phyloP scores from a whole-genome alignment of 2,329 filamentous ascomycete species.

The Ophiostoma piceae region DNA sequence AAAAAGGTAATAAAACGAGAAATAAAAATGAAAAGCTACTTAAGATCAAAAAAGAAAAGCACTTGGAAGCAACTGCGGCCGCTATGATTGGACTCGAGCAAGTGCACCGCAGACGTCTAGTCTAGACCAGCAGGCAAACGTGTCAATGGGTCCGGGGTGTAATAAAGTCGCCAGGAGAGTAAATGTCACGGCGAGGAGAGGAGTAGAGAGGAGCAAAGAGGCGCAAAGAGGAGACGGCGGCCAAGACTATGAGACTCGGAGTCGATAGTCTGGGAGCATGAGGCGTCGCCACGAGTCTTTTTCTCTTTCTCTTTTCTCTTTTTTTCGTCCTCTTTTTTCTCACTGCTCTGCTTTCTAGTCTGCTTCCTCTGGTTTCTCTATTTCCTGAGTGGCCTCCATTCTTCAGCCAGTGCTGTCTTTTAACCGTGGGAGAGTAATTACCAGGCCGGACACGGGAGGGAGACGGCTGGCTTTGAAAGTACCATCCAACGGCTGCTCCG shows the following conservation, averaged over 20 bases:
- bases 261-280: background rate
- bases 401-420: background rate
- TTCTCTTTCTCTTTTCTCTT: background rate
- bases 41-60: background rate
- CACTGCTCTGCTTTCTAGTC: background rate
- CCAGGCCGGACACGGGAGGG: background rate
- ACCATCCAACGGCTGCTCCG: background rate
- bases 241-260: conserved; percentile 5
- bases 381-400: background rate
- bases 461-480: background rate
- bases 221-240: background rate
- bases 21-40: background rate
- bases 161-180: background rate
- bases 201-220: background rate
- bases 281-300: background rate
- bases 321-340: background rate
- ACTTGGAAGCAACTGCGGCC: background rate
- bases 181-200: background rate
- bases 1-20: background rate
- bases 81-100: background rate
- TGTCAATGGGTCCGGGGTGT: conserved; percentile 2
- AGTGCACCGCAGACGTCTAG: background rate
- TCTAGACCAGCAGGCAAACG: conserved; percentile 8
- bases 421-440: background rate
- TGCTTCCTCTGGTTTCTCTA: background rate